Evolutionary conservation across 2,329 filamentous ascomycete species (phyloP).

Genomic region (Eutypella sp.): DNA sequence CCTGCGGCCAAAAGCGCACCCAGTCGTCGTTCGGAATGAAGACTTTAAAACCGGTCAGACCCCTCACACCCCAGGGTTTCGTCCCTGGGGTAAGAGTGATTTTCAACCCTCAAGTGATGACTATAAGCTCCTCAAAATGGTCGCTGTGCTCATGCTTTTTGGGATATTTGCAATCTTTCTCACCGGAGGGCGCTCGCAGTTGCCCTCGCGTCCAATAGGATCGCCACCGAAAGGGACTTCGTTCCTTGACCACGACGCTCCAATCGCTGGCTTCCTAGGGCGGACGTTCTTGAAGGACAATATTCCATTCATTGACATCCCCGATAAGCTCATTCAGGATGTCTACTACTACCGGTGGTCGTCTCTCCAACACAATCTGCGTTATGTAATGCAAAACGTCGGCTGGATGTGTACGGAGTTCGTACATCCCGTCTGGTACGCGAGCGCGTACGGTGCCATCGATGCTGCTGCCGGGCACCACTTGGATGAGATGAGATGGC

Average conservation of each 20-base stretch:
- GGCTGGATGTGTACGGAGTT: slow-evolving; percentile 40
- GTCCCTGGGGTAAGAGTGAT: not conserved
- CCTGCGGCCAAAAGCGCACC: not conserved
- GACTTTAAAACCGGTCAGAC: not conserved
- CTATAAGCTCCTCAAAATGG: slow-evolving; percentile 13
- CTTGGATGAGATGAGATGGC: slow-evolving; percentile 34
- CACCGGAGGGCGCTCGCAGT: slow-evolving; percentile 6
- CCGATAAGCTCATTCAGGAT: slow-evolving; percentile 34
- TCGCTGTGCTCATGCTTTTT: slow-evolving; percentile 12
- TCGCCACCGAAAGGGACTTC: slow-evolving; percentile 14
- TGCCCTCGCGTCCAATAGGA: not conserved
- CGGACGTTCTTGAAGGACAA: slow-evolving; percentile 28
- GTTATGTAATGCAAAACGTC: slow-evolving; percentile 32
- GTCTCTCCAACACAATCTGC: slow-evolving; percentile 35
- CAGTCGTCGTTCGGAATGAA: not conserved
- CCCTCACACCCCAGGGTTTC: not conserved
- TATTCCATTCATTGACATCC: slow-evolving; percentile 39
- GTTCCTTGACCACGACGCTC: slow-evolving; percentile 22
- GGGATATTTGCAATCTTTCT: slow-evolving; percentile 11
- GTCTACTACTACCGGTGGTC: slow-evolving; percentile 42
- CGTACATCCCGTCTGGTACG: slow-evolving; percentile 34
- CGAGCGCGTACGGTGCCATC: slow-evolving; percentile 25
- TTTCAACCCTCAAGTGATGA: slow-evolving; percentile 8
- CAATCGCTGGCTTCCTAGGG: slow-evolving; percentile 18
- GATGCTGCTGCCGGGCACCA: slow-evolving; percentile 33